Base-by-base conservation (phyloP, 495 filamentous ascomycete genomes). In the Bryoglossum gracile region DNA sequence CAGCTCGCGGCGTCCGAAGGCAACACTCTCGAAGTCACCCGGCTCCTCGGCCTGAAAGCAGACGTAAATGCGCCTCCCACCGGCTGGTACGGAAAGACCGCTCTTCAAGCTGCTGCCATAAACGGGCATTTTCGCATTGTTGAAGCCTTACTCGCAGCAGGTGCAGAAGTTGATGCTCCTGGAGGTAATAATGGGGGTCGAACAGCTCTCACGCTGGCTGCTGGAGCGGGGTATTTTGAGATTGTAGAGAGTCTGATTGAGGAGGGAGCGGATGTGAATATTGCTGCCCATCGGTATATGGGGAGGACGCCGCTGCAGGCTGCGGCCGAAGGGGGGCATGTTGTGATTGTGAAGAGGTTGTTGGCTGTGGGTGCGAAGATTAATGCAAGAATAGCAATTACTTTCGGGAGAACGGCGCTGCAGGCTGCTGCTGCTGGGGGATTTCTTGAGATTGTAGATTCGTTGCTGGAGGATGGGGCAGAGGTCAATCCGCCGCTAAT, bases 171-270 rank as follows among this genome's bases (percentile, higher is more conserved):
- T 16, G 54, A 62, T 30, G 56, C 59, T 11, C 4, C n/a, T 21
- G 46, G 56, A 10, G 56, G 35, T 8, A 24, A n/a, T 3, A 22
- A 43, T 43, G 33, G 30, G 18, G 40, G 54, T 18, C 43, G 16
- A 9, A 62, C 52, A 11, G 61, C 63, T 3, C 52, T 70, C 10
- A 50, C 61, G 23, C 50, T 55, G 10, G 65, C 67, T 22, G 58
- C 57, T n/a, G 8, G 28, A 3, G 9, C 5, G 18, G 49, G 54
- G 11, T 14, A 58, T 25, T 4, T n/a, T 4, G 21, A 54, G 1
- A 35, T 62, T 14, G 46, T 63, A 3, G 22, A 60, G 14, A 4
- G 44, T 8, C 53, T 71, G 16, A 22, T 69, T 8, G 45, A 55
- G 8, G 16, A 38, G 8, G 65, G 62, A 0, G 62, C 59, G 3